Conservation (phyloP, 805 yeast species). For the Ogataea wickerhamii region DNA sequence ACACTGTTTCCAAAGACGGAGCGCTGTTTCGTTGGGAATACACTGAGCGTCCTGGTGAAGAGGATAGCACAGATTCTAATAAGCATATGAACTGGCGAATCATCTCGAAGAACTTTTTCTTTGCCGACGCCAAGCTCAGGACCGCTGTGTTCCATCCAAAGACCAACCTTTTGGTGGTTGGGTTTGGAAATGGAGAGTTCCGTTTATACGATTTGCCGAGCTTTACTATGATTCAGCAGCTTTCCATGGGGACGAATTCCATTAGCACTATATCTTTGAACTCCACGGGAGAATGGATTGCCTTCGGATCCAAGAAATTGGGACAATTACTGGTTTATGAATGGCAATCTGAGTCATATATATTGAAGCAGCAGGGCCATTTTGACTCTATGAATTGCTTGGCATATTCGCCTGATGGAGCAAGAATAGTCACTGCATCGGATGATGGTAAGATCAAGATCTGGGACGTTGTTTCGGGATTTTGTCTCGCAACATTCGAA, state of each 20-base stretch:
- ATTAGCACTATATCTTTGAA: constrained; percentile 81
- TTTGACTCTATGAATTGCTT: constrained; percentile 84
- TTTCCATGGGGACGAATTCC: constrained; percentile 88
- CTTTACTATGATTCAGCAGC: constrained; percentile 75
- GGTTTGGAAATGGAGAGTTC: constrained; percentile 87
- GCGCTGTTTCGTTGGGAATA: constrained; percentile 93
- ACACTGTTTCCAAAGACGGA: constrained; percentile 91
- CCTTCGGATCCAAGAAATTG: constrained; percentile 83
- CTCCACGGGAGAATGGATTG: constrained; percentile 91
- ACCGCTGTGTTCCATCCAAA: constrained; percentile 81
- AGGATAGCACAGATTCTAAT: constrained; percentile 42
- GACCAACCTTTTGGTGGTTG: constrained; percentile 75
- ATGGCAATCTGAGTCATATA: constrained; percentile 97
- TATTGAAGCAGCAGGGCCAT: constrained; percentile 95
- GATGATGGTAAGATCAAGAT: constrained; percentile 96
- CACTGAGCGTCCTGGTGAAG: constrained; percentile 51
- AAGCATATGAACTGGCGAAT: constrained; percentile 74
- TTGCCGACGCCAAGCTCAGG: constrained; percentile 64
- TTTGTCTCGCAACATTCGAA: constrained; percentile 85
- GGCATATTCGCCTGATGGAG: constrained; percentile 92
- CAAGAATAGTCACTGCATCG: constrained; percentile 86
- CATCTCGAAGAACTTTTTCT: constrained; percentile 69
- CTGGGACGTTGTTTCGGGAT: constrained; percentile 93
- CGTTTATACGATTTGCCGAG: constrained; percentile 84
- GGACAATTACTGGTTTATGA: constrained; percentile 97